phyloP scores from a whole-genome alignment of 2,329 filamentous ascomycete species.

The Helotiales sp. region DNA sequence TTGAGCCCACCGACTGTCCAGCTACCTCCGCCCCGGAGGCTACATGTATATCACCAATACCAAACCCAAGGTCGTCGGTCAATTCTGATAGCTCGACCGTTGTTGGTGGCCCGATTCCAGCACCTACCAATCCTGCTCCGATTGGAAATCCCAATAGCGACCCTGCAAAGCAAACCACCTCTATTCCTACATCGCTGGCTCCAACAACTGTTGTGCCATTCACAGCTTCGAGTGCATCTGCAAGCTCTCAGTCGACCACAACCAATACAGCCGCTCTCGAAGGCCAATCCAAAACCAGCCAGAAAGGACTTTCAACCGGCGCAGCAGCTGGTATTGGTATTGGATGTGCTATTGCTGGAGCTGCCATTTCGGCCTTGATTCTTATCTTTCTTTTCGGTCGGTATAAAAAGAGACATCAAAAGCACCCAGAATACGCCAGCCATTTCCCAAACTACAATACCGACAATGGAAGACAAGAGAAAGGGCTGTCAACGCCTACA shows the following conservation, averaged over 20 bases:
- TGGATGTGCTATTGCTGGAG: constrained; percentile 44
- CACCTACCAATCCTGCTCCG: too few relatives aligned
- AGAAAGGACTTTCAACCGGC: constrained; percentile 22
- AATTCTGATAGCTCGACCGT: too few relatives aligned
- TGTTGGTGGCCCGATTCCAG: too few relatives aligned
- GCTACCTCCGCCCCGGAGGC: too few relatives aligned
- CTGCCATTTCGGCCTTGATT: constrained; percentile 31
- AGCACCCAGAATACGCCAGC: background rate
- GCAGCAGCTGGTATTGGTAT: constrained; percentile 45
- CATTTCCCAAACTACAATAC: background rate
- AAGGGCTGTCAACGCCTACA: background rate
- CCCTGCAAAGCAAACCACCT: too few relatives aligned
- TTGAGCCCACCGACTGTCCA: too few relatives aligned
- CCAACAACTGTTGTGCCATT: too few relatives aligned
- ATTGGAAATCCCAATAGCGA: too few relatives aligned
- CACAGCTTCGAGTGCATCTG: background rate
- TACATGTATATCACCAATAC: too few relatives aligned
- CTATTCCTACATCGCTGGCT: too few relatives aligned
- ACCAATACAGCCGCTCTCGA: background rate
- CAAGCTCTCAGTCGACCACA: background rate
- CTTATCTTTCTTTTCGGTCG: constrained; percentile 15
- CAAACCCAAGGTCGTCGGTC: too few relatives aligned
- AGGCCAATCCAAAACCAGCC: background rate
- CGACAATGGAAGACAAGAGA: constrained; percentile 10
- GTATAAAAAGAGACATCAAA: background rate